These are phyloP conservation scores for Heracleum sosnowskyi DNA, from an alignment of 129 eudicot species.

Conservation along the genomic window DNA sequence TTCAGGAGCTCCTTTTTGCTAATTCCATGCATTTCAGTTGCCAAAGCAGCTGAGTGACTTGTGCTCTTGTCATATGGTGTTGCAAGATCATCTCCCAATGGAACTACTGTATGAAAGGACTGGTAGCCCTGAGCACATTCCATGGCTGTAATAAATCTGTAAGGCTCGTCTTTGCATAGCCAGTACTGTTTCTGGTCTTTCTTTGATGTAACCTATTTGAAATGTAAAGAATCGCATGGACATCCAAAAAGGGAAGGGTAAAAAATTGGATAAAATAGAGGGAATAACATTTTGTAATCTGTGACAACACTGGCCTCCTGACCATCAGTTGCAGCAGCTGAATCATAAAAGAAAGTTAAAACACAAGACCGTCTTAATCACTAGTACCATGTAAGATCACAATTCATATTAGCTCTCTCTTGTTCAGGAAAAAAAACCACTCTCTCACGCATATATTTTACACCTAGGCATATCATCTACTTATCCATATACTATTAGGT, in stretches of 20 bases:
- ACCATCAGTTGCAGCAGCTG: conserved; percentile 60
- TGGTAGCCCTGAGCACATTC: conserved; percentile 60
- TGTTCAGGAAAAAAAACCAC: too few relatives aligned
- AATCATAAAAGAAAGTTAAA: neutral
- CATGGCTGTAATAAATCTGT: conserved; percentile 40
- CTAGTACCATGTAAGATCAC: too few relatives aligned
- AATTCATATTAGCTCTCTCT: too few relatives aligned
- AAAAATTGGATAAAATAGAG: too few relatives aligned
- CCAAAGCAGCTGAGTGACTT: neutral
- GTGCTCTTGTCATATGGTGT: neutral
- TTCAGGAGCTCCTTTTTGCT: conserved; percentile 49
- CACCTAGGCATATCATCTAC: too few relatives aligned
- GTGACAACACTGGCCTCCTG: conserved; percentile 56
- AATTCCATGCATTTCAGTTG: neutral
- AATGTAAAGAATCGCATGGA: too few relatives aligned
- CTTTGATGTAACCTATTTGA: conserved; percentile 72
- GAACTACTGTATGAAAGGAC: conserved; percentile 41
- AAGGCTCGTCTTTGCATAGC: conserved; percentile 42
- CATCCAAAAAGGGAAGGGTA: too few relatives aligned
- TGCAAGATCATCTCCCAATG: neutral
- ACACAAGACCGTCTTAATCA: neutral
- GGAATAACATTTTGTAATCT: too few relatives aligned
- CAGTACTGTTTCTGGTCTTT: conserved; percentile 70
- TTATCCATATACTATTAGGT: too few relatives aligned
- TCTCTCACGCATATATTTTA: too few relatives aligned